Base-by-base conservation (phyloP, 257 asterid genomes). In the Verbena officinalis region DNA sequence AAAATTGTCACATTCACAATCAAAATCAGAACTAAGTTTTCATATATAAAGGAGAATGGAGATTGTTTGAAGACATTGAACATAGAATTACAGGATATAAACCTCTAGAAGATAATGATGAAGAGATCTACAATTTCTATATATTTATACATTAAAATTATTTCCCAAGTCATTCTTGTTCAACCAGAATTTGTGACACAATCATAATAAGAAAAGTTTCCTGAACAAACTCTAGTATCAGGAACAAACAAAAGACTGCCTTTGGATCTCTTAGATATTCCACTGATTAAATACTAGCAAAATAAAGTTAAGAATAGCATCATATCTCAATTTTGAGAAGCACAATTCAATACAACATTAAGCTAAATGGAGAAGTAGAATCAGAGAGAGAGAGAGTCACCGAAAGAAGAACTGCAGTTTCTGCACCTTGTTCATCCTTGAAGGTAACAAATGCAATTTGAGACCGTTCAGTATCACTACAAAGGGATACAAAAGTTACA, bases 401-500 rank as follows among this genome's bases (percentile, higher is more conserved):
- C 82, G 96, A 90, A 73, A 93, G 97, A 80, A 93, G 99, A 71
- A 87, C 84, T 15, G 99, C 99, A 36, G 99, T 90, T 67, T 93
- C 96, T 52, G 99, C 97, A 73, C 99, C 99, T 78, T 89, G 97
- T 10, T 73, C 63, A 77, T 93, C 97, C 81, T 86, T 90, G 86
- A 93, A 90, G 40, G 97, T 90, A 44, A 93, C 99, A 80, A 68
- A 92, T 60, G 97, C 98, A 77, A 78, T 75, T 78, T 92, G 98
- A 38, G 84, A 85, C 65, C 87, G 80, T 69, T 79, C 96, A n/a
- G 97, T 87, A 58, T 84, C 94, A 78, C 99, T 92, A 73, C 72
- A 79, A 20, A n/a, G n/a, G n/a, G n/a, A 42, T 52, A 59, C 39
- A 76, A 53, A 38, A 20, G 16, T 19, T 22, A 19, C 34, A 11